Evolutionary conservation across 192 early-diverging fungal genomes (phyloP), one percentile per base, ranked within the genome.

Genomic region (Umbelopsis vinacea): DNA sequence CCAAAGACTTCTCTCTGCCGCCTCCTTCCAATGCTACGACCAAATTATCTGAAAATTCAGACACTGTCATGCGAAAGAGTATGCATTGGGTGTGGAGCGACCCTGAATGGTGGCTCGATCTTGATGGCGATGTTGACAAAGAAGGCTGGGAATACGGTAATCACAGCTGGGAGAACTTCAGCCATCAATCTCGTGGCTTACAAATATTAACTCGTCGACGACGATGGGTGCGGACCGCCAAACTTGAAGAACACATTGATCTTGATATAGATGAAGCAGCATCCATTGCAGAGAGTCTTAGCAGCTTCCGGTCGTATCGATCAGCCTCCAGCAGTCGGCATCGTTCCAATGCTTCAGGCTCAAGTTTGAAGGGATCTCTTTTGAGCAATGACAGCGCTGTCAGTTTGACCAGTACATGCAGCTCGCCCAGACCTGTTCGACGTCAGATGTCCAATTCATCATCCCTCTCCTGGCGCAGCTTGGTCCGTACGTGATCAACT

Each of bases 61-160:
- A 73, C 29, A 73, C 74, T n/a, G 72, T 82, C n/a, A 75, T 85
- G 47, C 74, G 77, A n/a, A 85, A 83, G 37, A 81, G 79, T 15
- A 74, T 75, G 43, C 79, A 82, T 47, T 85, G 84, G 84, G 67
- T 74, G 19, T 85, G 84, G 84, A 68, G 74, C 12, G 81, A 85
- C 54, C 52, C 72, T 5, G 75, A 81, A 22, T 85, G 84, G 84
- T 76, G 77, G 40, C 68, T 85, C 4, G 79, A 82, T 66, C 66
- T 75, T 21, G 79, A 74, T 9, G 70, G 69, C n/a, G 70, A 68
- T 33, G 66, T 68, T 26, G 84, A 85, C 66, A 73, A 76, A 14
- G 81, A 85, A 29, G 84, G 84, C 22, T 85, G 84, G 84, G 79
- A 82, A 70, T 85, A 83, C 69, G 81, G 74, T 33, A 81, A 82